Base-by-base conservation (phyloP, 2,329 filamentous ascomycete genomes). In the Raffaelea deltoideospora region DNA sequence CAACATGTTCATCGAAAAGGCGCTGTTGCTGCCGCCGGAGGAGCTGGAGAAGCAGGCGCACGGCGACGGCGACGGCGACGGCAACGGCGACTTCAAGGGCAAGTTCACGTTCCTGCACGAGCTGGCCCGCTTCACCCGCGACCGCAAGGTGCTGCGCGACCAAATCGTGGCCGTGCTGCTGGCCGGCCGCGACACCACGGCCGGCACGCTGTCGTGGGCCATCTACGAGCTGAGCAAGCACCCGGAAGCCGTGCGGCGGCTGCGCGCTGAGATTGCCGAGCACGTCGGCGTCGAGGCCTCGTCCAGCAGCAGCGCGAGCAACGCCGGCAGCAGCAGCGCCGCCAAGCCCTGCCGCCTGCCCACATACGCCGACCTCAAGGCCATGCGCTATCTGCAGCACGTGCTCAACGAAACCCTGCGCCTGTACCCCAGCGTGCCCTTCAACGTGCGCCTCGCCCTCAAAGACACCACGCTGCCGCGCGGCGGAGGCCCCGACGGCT, bases 121-220 rank as follows among this genome's bases (percentile, higher is more conserved):
- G 22, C 70, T 95, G 3, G 84, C 85, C 31, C 67, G 69, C 28
- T 87, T 84, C 59, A 94, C 86, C 0, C 74, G 81, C 24, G 72
- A 79, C 50, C 64, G 65, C 38, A 69, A 66, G 37, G 70, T 85
- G 4, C 68, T 95, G 13, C 81, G 85, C 24, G 86, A 94, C 56
- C 86, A 95, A 56, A 64, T 94, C 33, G 69, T 90, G 14, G 77
- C 79, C 31, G 71, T 94, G 10, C 69, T 95, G 3, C 70, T 95
- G 14, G 87, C 87, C 2, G 86, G 84, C 11, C 72, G 82, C 28
- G 87, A 95, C 55, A 94, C 87, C 13, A 95, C 87, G 0, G 86
- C 86, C 22, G 72, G 68, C 14, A 85, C 82, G 0, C 66, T 95
- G 1, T 80, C 76, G 0, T 94, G 85, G 79, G 66, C 72, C 26